These are phyloP conservation scores for Vitis hybrid DNA, from an alignment of 177 flowering plant species.

Conservation along the genomic window DNA sequence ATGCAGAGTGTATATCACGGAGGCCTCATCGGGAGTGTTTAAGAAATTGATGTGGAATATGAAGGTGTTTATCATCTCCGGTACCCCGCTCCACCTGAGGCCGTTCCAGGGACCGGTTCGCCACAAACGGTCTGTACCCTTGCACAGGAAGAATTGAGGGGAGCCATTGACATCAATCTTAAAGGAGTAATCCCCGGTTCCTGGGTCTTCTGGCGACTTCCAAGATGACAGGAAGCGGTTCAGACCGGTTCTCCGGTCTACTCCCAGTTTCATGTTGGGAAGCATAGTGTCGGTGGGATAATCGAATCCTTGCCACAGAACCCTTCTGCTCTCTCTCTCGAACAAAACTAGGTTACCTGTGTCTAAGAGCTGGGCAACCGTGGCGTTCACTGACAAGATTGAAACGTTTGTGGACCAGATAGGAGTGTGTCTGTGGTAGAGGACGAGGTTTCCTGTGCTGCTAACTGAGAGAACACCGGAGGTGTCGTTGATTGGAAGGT, in stretches of 20 bases:
- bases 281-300: slow-evolving; percentile 30
- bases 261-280: slow-evolving; percentile 33
- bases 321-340: neutral
- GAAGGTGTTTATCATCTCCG: slow-evolving; percentile 6
- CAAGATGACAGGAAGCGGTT: slow-evolving; percentile 32
- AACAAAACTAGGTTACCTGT: slow-evolving; percentile 35
- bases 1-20: neutral
- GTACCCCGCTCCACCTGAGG: slow-evolving; percentile 16
- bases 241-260: slow-evolving; percentile 22
- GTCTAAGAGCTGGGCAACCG: slow-evolving; percentile 26
- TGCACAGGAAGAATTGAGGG: slow-evolving; percentile 23
- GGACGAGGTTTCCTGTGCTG: slow-evolving; percentile 20
- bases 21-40: slow-evolving; percentile 16
- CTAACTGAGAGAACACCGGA: slow-evolving; percentile 23
- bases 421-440: slow-evolving; percentile 6
- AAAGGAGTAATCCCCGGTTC: slow-evolving; percentile 19
- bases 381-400: neutral
- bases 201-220: slow-evolving; percentile 29
- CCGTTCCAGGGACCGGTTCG: slow-evolving; percentile 37
- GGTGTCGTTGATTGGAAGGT: slow-evolving; percentile 28
- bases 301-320: slow-evolving; percentile 46
- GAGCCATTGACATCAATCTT: slow-evolving; percentile 17
- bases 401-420: slow-evolving; percentile 34
- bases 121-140: slow-evolving; percentile 11
- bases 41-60: slow-evolving; percentile 8